Percentiles rank a stretch among this genome's conserved stretches.
These are phyloP conservation scores for Tuber borchii DNA, from an alignment of 495 filamentous ascomycete species.

Conservation along the genomic window DNA sequence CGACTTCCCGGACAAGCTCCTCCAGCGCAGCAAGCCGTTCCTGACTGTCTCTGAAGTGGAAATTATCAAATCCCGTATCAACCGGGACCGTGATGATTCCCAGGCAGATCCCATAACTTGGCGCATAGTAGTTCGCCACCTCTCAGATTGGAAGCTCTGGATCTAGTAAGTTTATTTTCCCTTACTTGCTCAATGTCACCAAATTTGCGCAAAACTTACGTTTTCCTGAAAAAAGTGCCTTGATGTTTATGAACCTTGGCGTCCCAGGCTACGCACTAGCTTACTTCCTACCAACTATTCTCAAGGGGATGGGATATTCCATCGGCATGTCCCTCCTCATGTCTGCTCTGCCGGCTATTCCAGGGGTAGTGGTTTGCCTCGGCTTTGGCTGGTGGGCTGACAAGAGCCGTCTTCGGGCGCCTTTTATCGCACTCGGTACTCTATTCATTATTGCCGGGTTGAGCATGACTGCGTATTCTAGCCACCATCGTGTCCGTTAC, in stretches of 20 bases:
- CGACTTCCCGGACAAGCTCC: constrained; percentile 54
- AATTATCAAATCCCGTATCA: constrained; percentile 52
- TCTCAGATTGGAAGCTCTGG: constrained; percentile 46
- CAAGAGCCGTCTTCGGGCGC: constrained; percentile 51
- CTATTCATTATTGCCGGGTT: constrained; percentile 50
- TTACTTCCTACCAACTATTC: constrained; percentile 52
- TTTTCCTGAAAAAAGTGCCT: constrained; percentile 27
- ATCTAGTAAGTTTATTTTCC: constrained; percentile 37
- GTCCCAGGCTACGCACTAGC: constrained; percentile 49
- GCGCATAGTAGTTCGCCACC: constrained; percentile 37
- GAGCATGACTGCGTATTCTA: constrained; percentile 52
- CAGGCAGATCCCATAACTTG: constrained; percentile 44
- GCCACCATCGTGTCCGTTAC: constrained; percentile 49
- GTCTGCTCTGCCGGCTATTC: constrained; percentile 46
- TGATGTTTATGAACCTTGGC: constrained; percentile 49
- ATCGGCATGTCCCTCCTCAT: constrained; percentile 46
- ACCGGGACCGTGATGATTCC: constrained; percentile 51
- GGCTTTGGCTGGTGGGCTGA: constrained; percentile 51
- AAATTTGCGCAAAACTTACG: constrained; percentile 12
- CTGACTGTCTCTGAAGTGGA: constrained; percentile 47
- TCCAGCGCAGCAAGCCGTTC: constrained; percentile 46
- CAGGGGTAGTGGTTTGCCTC: constrained; percentile 44
- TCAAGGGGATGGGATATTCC: constrained; percentile 49
- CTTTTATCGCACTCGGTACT: constrained; percentile 51
- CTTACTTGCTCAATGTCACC: not conserved